phyloP scores from a whole-genome alignment of 2,329 filamentous ascomycete species.

The Apiospora arundinis region DNA sequence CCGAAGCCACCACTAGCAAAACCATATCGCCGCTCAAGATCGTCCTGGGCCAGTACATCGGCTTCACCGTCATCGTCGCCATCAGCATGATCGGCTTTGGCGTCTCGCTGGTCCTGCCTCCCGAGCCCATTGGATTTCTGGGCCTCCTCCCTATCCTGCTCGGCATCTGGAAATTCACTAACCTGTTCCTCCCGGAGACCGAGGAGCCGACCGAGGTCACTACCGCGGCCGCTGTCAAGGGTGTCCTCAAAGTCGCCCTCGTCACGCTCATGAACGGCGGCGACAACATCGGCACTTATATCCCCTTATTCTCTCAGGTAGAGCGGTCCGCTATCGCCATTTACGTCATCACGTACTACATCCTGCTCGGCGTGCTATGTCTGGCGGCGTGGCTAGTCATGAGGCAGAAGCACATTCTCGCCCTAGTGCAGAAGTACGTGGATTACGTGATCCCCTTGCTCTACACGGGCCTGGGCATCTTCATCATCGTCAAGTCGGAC shows the following conservation, averaged over 20 bases:
- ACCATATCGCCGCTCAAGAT: conserved; percentile 34
- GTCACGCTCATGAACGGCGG: conserved; percentile 44
- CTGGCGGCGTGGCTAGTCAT: conserved; percentile 39
- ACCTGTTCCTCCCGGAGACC: conserved; percentile 28
- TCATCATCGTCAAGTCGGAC: conserved; percentile 40
- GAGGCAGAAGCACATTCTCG: conserved; percentile 40
- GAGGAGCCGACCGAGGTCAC: conserved; percentile 27
- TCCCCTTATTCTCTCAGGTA: conserved; percentile 43
- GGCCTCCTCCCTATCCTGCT: conserved; percentile 42
- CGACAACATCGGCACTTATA: conserved; percentile 45
- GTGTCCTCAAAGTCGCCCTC: conserved; percentile 36
- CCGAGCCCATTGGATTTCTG: conserved; percentile 44
- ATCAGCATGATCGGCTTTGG: conserved; percentile 45
- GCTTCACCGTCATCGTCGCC: conserved; percentile 42
- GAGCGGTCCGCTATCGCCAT: conserved; percentile 40
- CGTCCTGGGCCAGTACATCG: conserved; percentile 38
- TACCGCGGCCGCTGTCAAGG: conserved; percentile 24
- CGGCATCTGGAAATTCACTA: conserved; percentile 39
- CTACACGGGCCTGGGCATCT: conserved; percentile 42
- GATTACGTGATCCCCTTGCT: conserved; percentile 37
- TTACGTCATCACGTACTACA: conserved; percentile 42
- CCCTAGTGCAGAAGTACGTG: conserved; percentile 35
- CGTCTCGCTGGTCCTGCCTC: conserved; percentile 38
- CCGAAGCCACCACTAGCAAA: conserved; percentile 38
- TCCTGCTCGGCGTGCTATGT: conserved; percentile 42